Base-by-base conservation (phyloP, 306 rosid genomes). In the Gastrolobium villosum region DNA sequence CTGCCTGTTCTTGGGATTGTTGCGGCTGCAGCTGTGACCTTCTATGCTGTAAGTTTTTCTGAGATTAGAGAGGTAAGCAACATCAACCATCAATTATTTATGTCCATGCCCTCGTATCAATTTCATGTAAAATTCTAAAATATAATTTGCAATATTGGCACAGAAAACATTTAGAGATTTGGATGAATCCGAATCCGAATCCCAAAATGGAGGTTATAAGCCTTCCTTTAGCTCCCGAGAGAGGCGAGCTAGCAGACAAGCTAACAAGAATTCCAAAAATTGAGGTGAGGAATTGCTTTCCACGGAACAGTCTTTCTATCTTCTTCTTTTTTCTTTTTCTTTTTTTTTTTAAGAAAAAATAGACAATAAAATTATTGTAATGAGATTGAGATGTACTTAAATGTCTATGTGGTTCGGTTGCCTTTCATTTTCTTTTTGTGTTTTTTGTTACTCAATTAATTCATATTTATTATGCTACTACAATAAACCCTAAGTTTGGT, bases 1-100 rank as follows among this genome's bases (percentile, higher is more conserved):
- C 79, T 92, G 2, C 95, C 95, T 7, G 20, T 90, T 53, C 44
- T 92, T 5, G 95, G 93, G 36, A 89, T 92, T 52, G 86, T 88
- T 26, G 97, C 87, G 0, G 97, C 90, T 35, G 94, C 97, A 14
- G 95, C 93, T 31, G 83, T 79, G 6, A 90, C 97, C 71, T 92
- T 90, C 81, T 90, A 90, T 59, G 97, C 82, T 2, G 95, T 92
- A 0, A 92, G 97, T 87, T 92, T 92, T 60, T 0, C 82, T 7
- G 97, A 90, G 83, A 13, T 90, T 5, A 86, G 89, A 80, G 93
- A 92, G 94, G 94, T 89, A 80, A 28, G 10, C 26, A n/a, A 14
- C 14, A 28, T 36, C 11, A 26, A 4, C 70, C 31, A 31, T 10
- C 11, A 41, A 9, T 7, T 10, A 44, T 44, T 1, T 2, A 7